Conservation (phyloP, 805 yeast genomes). For the Lachancea meyersii region DNA sequence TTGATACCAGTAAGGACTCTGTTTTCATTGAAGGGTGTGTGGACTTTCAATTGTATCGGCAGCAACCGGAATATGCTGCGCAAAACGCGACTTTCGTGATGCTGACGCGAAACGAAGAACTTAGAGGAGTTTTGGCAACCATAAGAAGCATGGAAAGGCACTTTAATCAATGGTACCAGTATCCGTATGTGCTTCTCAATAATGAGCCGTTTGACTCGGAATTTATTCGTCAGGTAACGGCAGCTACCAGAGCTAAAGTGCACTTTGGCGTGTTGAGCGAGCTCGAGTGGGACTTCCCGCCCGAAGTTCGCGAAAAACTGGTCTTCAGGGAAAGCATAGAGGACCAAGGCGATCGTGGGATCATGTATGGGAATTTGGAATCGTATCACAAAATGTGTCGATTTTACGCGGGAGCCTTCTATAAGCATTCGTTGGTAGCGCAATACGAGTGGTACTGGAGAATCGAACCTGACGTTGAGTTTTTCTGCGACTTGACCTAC, state of each 20-base stretch:
- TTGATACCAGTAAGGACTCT: slow-evolving; percentile 30
- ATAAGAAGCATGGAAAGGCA: slow-evolving; percentile 75
- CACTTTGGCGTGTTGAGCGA: slow-evolving; percentile 64
- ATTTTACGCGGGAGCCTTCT: slow-evolving; percentile 80
- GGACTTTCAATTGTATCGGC: slow-evolving; percentile 37
- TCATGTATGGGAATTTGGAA: slow-evolving; percentile 75
- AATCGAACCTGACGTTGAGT: slow-evolving; percentile 88
- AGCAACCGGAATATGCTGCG: slow-evolving; percentile 30
- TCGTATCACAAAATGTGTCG: slow-evolving; percentile 94
- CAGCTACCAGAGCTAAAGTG: slow-evolving; percentile 53
- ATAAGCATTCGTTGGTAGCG: slow-evolving; percentile 65
- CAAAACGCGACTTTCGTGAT: slow-evolving; percentile 84
- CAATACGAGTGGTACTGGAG: slow-evolving; percentile 92
- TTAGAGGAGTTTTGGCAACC: slow-evolving; percentile 68
- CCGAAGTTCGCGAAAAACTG: slow-evolving; percentile 15
- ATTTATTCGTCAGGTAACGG: slow-evolving; percentile 49
- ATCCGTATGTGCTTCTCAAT: slow-evolving; percentile 88
- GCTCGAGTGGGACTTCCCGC: slow-evolving; percentile 66
- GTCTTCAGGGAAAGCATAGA: slow-evolving; percentile 51
- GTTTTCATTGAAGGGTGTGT: slow-evolving; percentile 57
- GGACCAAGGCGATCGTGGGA: slow-evolving; percentile 73
- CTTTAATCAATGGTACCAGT: slow-evolving; percentile 89
- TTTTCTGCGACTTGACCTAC: slow-evolving; percentile 84
- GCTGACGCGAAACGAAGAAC: slow-evolving; percentile 73
- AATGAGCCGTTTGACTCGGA: slow-evolving; percentile 66